Conservation (phyloP, 768 basidiomycete genomes). For the Amanita muscaria region DNA sequence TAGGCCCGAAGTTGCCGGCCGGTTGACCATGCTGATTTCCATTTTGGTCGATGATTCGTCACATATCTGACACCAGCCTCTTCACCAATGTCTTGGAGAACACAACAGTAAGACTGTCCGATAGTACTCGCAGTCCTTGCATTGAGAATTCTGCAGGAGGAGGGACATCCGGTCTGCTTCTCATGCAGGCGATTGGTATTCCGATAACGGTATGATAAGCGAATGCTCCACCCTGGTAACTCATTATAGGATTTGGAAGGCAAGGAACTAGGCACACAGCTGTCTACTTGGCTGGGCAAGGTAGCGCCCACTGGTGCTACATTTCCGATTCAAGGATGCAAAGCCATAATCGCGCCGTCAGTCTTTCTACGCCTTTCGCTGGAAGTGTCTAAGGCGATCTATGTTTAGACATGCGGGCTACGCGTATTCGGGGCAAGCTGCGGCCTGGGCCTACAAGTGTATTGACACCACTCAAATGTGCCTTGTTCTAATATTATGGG, state of each 20-base stretch:
- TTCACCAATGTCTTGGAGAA: conserved; percentile 14
- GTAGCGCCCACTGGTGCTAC: conserved; percentile 32
- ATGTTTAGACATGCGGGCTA: conserved; percentile 85
- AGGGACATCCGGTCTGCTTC: conserved; percentile 44
- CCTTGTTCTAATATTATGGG: conserved; percentile 19
- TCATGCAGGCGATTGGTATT: conserved; percentile 92
- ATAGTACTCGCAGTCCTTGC: background rate
- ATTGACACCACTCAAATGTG: conserved; percentile 80
- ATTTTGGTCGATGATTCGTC: too few species aligned
- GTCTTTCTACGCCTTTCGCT: conserved; percentile 21
- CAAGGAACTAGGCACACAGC: conserved; percentile 47
- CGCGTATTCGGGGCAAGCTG: conserved; percentile 86
- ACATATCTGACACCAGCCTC: background rate
- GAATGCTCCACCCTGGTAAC: conserved; percentile 12
- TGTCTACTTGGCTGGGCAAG: conserved; percentile 52
- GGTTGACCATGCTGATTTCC: too few species aligned
- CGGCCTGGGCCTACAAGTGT: conserved; percentile 93
- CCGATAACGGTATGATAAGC: conserved; percentile 41
- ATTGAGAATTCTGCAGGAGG: conserved; percentile 7
- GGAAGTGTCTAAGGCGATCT: background rate
- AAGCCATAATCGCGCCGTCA: conserved; percentile 93
- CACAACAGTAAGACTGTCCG: conserved; percentile 14
- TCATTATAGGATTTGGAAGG: conserved; percentile 28
- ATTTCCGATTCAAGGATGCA: conserved; percentile 61
- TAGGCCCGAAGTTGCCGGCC: too few species aligned